Base-by-base conservation (phyloP, 768 basidiomycete genomes). In the Boletus subparvulus region DNA sequence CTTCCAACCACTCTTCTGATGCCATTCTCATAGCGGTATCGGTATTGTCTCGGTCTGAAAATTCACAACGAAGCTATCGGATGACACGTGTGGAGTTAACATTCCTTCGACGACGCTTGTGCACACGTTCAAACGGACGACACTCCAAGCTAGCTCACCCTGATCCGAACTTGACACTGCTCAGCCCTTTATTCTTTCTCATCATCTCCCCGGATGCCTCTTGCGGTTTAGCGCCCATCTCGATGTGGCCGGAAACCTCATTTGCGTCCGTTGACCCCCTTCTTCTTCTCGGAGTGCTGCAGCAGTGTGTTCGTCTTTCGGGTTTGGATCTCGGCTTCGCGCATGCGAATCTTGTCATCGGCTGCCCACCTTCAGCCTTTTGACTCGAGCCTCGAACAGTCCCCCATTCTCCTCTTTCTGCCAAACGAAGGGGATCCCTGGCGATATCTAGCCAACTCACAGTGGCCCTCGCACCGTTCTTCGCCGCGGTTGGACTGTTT, bases 1-100 rank as follows among this genome's bases (percentile, higher is more conserved):
- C 19, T 4, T 14, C 37, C 5, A 4, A 21, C 8, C 3, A 13
- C 26, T 26, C 16, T 16, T 37, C n/a, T 58, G 17, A 61, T 17
- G 1, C 9, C 9, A 8, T 11, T 36, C 14, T n/a, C 35, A 16
- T 12, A 52, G 48, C 41, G 9, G 56, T n/a, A 41, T 54, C 26
- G 5, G 53, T 47, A 59, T 54, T n/a, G 42, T 63, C 48, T 64
- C 44, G 14, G 33, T 46, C 28, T 44, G 51, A 64, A 64, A 63
- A 28, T 46, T 41, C 13, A 46, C 51, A 39, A 60, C 58, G 12
- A 33, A 37, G 32, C 45, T 41, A 48, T 35, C 33, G 36, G 48
- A 47, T 5, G 47, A 56, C 19, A 41, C 37, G 44, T 14, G 52
- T 50, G 62, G 62, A 47, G 14, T 59, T 58, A 24, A 53, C n/a